These are phyloP conservation scores for Camelina hispida DNA, from an alignment of 345 rosid genomes.

Conservation along the genomic window DNA sequence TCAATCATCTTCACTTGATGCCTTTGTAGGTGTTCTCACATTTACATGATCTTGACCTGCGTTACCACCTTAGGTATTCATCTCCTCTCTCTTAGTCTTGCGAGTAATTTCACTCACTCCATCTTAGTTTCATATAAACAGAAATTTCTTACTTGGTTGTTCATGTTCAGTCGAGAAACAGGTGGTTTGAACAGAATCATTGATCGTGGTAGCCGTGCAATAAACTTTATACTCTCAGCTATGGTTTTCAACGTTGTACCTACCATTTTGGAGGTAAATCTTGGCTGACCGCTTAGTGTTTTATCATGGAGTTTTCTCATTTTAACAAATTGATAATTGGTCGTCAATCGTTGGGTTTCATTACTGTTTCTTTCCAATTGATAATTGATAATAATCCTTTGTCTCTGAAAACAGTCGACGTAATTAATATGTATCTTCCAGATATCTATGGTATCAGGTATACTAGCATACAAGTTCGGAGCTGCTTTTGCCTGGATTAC, in stretches of 20 bases:
- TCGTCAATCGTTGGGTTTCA: not conserved
- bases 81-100: slow-evolving; percentile 9
- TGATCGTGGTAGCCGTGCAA: slow-evolving; percentile 99
- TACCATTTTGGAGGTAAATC: slow-evolving; percentile 86
- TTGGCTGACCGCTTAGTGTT: slow-evolving; percentile 24
- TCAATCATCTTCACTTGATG: slow-evolving; percentile 4
- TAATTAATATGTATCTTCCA: slow-evolving; percentile 59
- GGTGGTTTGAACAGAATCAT: slow-evolving; percentile 92
- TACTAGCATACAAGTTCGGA: slow-evolving; percentile 94
- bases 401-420: slow-evolving; percentile 41
- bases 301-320: slow-evolving; percentile 8
- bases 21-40: slow-evolving; percentile 84
- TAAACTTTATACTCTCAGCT: slow-evolving; percentile 88
- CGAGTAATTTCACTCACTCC: not conserved
- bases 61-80: slow-evolving; percentile 84
- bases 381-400: slow-evolving; percentile 36
- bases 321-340: not conserved
- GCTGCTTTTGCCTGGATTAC: slow-evolving; percentile 99
- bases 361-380: slow-evolving; percentile 15
- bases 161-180: slow-evolving; percentile 85
- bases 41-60: slow-evolving; percentile 90
- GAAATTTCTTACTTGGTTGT: slow-evolving; percentile 38
- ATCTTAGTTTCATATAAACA: slow-evolving; percentile 13
- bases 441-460: slow-evolving; percentile 98
- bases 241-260: slow-evolving; percentile 98